phyloP scores from a whole-genome alignment of 805 yeast genomes.

The Candida nanaspora region DNA sequence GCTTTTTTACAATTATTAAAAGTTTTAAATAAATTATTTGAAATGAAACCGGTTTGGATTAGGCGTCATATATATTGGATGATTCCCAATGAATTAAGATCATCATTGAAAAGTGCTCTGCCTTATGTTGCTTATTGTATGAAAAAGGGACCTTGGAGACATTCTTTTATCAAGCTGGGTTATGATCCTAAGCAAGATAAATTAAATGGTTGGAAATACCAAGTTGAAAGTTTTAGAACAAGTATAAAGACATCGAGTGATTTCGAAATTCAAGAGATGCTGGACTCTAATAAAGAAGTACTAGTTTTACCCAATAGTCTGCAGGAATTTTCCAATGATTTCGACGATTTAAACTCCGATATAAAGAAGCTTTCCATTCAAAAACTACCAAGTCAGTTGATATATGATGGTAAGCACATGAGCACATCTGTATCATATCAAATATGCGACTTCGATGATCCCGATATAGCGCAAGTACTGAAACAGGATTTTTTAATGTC shows the following conservation, averaged over 20 bases:
- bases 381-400: conserved; percentile 38
- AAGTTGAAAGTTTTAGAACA: conserved; percentile 74
- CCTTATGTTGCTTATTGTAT: conserved; percentile 80
- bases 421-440: conserved; percentile 72
- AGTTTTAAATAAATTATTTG: conserved; percentile 44
- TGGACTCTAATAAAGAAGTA: conserved; percentile 16
- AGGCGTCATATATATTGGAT: conserved; percentile 61
- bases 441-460: conserved; percentile 70
- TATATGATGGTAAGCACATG: conserved; percentile 64
- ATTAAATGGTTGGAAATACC: conserved; percentile 51
- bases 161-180: conserved; percentile 73
- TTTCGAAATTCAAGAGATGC: conserved; percentile 14
- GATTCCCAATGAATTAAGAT: conserved; percentile 38
- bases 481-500: conserved; percentile 29
- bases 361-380: conserved; percentile 13
- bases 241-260: conserved; percentile 23
- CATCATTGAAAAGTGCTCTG: conserved; percentile 61
- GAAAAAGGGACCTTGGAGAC: conserved; percentile 93
- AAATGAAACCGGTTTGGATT: conserved; percentile 76
- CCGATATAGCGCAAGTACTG: conserved; percentile 44
- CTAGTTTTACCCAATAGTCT: conserved; percentile 20
- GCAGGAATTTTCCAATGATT: conserved; percentile 10
- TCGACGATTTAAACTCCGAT: conserved; percentile 15
- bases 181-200: conserved; percentile 61
- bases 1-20: conserved; percentile 37